Conservation (phyloP, 208 protist species). For the Acanthamoeba royreba region DNA sequence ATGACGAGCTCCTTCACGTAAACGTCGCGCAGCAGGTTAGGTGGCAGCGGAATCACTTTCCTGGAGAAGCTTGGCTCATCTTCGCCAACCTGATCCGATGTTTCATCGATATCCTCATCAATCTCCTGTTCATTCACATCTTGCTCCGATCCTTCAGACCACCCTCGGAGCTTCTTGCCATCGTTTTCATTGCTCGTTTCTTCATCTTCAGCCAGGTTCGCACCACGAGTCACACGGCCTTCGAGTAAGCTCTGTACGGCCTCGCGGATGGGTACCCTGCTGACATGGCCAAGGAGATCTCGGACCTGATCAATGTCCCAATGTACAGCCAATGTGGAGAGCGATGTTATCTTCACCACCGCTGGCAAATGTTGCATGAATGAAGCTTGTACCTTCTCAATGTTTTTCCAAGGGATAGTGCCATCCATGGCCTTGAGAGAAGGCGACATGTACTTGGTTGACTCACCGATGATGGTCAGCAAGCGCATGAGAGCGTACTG, state of each 20-base stretch:
- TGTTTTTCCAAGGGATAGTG: neutral
- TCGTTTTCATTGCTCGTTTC: neutral
- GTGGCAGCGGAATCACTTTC: neutral
- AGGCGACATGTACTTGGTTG: neutral
- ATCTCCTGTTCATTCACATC: no score
- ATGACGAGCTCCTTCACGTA: neutral
- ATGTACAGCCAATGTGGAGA: neutral
- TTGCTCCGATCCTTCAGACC: no score
- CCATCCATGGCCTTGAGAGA: neutral
- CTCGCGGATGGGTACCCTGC: neutral
- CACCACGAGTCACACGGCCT: neutral
- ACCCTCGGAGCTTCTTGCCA: no score
- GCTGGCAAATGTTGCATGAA: no score
- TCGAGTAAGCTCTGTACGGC: constrained; percentile 8
- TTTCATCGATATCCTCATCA: no score
- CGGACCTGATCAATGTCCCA: neutral
- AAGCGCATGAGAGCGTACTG: neutral
- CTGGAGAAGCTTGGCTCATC: neutral
- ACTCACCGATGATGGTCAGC: neutral
- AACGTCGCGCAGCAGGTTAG: neutral
- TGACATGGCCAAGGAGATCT: neutral
- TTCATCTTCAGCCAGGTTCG: neutral
- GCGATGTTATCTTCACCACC: no score
- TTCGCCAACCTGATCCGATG: neutral
- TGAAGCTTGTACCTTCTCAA: neutral